Evolutionary conservation across 23 red algal genomes (phyloP).

Genomic region (Cyanidiococcus yangmingshanensis): DNA sequence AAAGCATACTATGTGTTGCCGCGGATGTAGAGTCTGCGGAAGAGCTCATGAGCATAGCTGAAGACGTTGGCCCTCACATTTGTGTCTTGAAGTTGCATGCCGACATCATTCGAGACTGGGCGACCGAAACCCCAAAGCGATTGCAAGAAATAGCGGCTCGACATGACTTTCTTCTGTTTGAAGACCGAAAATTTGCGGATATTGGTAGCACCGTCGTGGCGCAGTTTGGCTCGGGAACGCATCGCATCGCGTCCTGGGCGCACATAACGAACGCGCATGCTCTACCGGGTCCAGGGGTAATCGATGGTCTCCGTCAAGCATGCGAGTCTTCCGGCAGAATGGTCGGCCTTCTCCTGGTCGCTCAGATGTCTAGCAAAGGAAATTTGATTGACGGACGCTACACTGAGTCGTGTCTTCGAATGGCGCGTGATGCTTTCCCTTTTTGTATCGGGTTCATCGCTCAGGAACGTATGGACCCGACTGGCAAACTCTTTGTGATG

Average conservation of each 20-base stretch:
- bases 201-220: constrained; percentile 79
- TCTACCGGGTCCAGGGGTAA: constrained; percentile 59
- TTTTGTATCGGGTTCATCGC: constrained; percentile 93
- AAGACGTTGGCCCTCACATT: constrained; percentile 63
- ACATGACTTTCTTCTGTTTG: constrained; percentile 83
- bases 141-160: constrained; percentile 39
- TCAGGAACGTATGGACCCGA: constrained; percentile 45
- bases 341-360: constrained; percentile 67
- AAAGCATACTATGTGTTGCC: constrained; percentile 70
- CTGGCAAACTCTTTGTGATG: constrained; percentile 55
- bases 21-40: constrained; percentile 66
- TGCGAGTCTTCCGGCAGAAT: constrained; percentile 13
- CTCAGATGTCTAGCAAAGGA: constrained; percentile 81
- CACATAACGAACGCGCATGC: constrained; percentile 88
- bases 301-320: constrained; percentile 54
- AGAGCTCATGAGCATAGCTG: constrained; percentile 57
- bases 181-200: constrained; percentile 97
- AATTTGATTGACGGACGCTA: constrained; percentile 69
- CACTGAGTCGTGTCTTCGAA: constrained; percentile 38
- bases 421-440: constrained; percentile 39
- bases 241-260: constrained; percentile 66
- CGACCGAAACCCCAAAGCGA: constrained; percentile 29
- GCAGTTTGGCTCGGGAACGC: constrained; percentile 53
- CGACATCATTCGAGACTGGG: constrained; percentile 86
- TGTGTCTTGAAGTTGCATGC: constrained; percentile 85